Evolutionary conservation across 2,329 filamentous ascomycete species (phyloP).

Genomic region (Claviceps sp.): DNA sequence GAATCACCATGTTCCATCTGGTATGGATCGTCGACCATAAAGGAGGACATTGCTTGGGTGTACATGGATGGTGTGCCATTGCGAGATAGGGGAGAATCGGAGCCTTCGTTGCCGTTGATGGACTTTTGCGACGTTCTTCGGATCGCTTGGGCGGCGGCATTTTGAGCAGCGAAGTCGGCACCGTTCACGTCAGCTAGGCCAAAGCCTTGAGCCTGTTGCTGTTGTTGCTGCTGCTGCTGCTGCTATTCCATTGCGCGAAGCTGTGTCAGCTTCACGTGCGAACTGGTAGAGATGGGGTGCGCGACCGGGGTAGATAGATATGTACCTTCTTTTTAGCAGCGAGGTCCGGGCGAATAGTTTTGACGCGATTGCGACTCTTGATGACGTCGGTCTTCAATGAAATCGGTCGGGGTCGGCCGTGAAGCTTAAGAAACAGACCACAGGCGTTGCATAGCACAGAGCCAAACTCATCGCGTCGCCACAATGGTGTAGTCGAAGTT

Average conservation of each 20-base stretch:
- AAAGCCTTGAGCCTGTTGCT: constrained; percentile 28
- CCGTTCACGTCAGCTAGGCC: constrained; percentile 39
- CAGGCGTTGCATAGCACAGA: constrained; percentile 97
- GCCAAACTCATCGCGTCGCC: constrained; percentile 92
- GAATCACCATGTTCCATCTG: constrained; percentile 46
- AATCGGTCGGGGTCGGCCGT: constrained; percentile 84
- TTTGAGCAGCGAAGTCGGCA: constrained; percentile 39
- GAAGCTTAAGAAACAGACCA: constrained; percentile 91
- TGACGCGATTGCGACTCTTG: constrained; percentile 96
- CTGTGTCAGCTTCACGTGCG: neutral
- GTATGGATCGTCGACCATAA: constrained; percentile 63
- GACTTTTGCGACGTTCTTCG: constrained; percentile 57
- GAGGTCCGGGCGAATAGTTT: constrained; percentile 67
- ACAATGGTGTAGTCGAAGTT: constrained; percentile 90
- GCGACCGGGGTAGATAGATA: constrained; percentile 14
- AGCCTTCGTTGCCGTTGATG: constrained; percentile 60
- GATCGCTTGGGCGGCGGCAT: constrained; percentile 35
- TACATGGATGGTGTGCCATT: constrained; percentile 67
- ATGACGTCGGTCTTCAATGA: constrained; percentile 98
- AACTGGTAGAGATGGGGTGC: neutral
- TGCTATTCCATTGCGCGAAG: constrained; percentile 10
- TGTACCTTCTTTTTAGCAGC: constrained; percentile 71
- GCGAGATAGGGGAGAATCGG: constrained; percentile 66
- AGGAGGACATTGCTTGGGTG: constrained; percentile 62
- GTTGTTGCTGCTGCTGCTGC: constrained; percentile 18